Percentiles rank a stretch among this genome's conserved stretches.
Conservation (phyloP, 2,329 filamentous ascomycete genomes). For the Fusarium tricinctum region DNA sequence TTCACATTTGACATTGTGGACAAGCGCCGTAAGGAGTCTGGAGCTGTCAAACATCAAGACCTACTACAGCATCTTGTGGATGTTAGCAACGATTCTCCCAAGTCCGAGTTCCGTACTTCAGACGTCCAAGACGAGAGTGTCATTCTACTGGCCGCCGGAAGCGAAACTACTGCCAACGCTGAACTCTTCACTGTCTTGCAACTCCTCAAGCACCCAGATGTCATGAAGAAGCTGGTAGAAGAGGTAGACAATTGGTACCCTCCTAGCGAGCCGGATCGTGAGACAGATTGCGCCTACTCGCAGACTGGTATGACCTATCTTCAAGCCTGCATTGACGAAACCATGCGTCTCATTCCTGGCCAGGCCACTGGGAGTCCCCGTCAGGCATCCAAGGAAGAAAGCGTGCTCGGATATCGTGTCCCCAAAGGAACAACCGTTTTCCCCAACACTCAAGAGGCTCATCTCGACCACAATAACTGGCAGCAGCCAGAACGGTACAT, state of each 20-base stretch:
- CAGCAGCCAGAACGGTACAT: not conserved
- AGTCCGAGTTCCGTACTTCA: conserved; percentile 7
- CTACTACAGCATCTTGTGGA: conserved; percentile 13
- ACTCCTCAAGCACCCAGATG: conserved; percentile 6
- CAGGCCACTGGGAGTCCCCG: conserved; percentile 9
- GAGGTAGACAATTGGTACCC: conserved; percentile 19
- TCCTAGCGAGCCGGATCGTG: not conserved
- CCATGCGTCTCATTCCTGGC: conserved; percentile 8
- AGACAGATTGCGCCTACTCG: conserved; percentile 7
- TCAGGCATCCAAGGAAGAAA: conserved; percentile 2
- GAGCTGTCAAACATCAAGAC: conserved; percentile 2
- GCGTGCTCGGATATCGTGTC: not conserved
- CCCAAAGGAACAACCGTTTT: conserved; percentile 9
- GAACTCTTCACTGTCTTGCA: conserved; percentile 13
- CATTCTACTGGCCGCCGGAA: conserved; percentile 7
- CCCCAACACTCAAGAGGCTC: conserved; percentile 8
- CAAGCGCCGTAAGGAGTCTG: conserved; percentile 4
- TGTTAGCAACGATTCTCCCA: conserved; percentile 6
- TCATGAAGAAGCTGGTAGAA: conserved; percentile 10
- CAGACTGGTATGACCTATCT: conserved; percentile 12
- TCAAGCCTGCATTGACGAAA: conserved; percentile 11
- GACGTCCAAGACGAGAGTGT: conserved; percentile 13
- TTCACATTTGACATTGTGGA: conserved; percentile 16
- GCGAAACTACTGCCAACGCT: conserved; percentile 10
- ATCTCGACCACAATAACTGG: not conserved